phyloP scores from a whole-genome alignment of 2,329 filamentous ascomycete genomes.

The Aspergillus pseudotamarii region DNA sequence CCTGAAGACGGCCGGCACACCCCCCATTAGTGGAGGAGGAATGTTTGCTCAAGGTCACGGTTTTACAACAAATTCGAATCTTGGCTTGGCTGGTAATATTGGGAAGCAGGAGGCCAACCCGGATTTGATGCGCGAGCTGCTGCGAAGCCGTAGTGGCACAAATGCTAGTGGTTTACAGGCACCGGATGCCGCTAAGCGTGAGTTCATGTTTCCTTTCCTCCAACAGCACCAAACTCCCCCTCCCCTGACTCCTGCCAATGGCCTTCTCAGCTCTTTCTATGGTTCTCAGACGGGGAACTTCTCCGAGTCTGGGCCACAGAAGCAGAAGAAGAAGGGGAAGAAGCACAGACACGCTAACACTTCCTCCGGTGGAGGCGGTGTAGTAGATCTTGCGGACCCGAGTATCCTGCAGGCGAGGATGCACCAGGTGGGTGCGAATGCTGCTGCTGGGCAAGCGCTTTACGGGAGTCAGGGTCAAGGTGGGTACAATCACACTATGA shows the following conservation, averaged over 20 bases:
- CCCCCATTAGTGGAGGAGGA: constrained; percentile 74
- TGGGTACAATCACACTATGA: constrained; percentile 85
- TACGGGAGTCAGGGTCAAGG: constrained; percentile 86
- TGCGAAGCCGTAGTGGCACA: constrained; percentile 67
- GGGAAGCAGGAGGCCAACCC: constrained; percentile 72
- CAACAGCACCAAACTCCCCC: constrained; percentile 83
- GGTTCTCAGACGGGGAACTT: constrained; percentile 81
- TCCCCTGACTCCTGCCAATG: constrained; percentile 89
- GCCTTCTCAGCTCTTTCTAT: constrained; percentile 90
- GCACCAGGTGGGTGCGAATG: constrained; percentile 82
- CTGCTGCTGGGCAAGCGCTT: constrained; percentile 76
- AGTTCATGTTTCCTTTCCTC: constrained; percentile 94
- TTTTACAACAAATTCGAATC: constrained; percentile 67
- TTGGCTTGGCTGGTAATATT: constrained; percentile 64
- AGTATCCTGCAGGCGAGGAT: constrained; percentile 98
- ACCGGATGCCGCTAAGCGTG: constrained; percentile 93
- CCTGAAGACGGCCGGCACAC: constrained; percentile 91
- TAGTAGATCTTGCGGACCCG: constrained; percentile 99
- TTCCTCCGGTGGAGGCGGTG: constrained; percentile 99
- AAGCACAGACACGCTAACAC: constrained; percentile 99
- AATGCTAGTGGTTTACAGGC: constrained; percentile 68
- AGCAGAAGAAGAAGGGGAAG: constrained; percentile 99
- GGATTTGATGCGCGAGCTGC: constrained; percentile 79
- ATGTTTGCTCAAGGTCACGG: constrained; percentile 90
- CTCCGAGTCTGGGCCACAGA: constrained; percentile 84